phyloP scores from a whole-genome alignment of 2,329 filamentous ascomycete genomes.

The Pezicula radicicola region DNA sequence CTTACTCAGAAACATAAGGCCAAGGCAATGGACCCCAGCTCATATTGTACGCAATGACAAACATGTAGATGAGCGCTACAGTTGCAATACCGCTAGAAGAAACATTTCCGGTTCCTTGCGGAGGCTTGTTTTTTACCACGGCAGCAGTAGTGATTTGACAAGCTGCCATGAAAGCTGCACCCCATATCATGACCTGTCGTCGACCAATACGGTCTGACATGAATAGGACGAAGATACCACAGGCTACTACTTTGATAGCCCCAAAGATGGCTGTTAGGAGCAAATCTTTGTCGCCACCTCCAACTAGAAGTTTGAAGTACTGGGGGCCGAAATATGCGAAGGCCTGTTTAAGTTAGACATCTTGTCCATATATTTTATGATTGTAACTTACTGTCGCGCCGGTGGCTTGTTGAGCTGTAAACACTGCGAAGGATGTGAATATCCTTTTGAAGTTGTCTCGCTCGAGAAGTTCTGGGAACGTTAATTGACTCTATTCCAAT shows the following conservation, averaged over 20 bases:
- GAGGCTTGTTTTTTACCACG: constrained; percentile 39
- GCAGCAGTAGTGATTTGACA: constrained; percentile 42
- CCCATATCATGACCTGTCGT: constrained; percentile 37
- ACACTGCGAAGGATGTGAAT: constrained; percentile 5
- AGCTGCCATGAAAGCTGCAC: constrained; percentile 40
- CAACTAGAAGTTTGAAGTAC: constrained; percentile 44
- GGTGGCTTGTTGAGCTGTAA: constrained; percentile 37
- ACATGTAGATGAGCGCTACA: constrained; percentile 51
- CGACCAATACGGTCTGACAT: constrained; percentile 46
- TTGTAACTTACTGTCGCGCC: constrained; percentile 38
- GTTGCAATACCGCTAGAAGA: constrained; percentile 44
- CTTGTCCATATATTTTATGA: neutral
- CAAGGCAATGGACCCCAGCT: constrained; percentile 49
- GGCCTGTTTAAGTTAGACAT: constrained; percentile 8
- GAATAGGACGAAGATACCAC: constrained; percentile 48
- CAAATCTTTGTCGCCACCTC: constrained; percentile 42
- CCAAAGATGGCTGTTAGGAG: constrained; percentile 52
- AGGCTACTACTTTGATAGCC: constrained; percentile 47
- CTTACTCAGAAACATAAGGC: constrained; percentile 41
- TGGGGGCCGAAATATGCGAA: constrained; percentile 50
- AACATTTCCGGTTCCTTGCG: constrained; percentile 26
- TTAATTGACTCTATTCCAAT: neutral
- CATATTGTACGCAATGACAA: constrained; percentile 49
- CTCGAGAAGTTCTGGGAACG: constrained; percentile 7
- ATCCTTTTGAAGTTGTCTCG: constrained; percentile 21